A percentile compares a stretch with the other conserved stretches of the same genome.
Evolutionary conservation across 176 grass and related monocot species (phyloP).

Genomic region (Pharus latifolius): DNA sequence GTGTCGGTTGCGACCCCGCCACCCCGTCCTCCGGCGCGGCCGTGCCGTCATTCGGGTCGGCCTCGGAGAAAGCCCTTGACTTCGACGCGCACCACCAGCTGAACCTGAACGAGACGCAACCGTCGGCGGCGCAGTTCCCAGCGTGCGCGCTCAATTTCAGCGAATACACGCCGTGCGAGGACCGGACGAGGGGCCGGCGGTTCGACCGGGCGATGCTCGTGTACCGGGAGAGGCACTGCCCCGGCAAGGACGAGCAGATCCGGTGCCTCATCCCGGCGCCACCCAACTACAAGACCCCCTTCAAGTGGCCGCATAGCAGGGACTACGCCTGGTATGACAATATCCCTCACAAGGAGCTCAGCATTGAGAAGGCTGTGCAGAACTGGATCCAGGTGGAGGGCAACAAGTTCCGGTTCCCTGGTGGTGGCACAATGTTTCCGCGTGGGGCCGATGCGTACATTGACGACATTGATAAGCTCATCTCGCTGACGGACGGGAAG

Average conservation of each 20-base stretch:
- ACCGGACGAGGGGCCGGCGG: slow-evolving; percentile 50
- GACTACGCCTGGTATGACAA: slow-evolving; percentile 89
- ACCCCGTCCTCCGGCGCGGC: slow-evolving; percentile 8
- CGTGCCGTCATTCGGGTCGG: slow-evolving; percentile 20
- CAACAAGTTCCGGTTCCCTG: slow-evolving; percentile 74
- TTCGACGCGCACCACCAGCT: slow-evolving; percentile 74
- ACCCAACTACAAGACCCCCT: slow-evolving; percentile 58
- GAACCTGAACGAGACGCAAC: slow-evolving; percentile 15
- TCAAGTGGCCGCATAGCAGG: slow-evolving; percentile 78
- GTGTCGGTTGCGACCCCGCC: slow-evolving; percentile 21
- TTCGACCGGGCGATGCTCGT: slow-evolving; percentile 61
- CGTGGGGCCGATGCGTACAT: slow-evolving; percentile 81
- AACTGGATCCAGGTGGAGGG: slow-evolving; percentile 95
- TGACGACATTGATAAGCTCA: slow-evolving; percentile 71
- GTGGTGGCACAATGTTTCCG: slow-evolving; percentile 85
- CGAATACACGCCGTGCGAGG: slow-evolving; percentile 91
- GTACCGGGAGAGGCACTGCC: slow-evolving; percentile 88
- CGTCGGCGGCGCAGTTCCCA: slow-evolving; percentile 16
- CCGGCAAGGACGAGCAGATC: slow-evolving; percentile 57
- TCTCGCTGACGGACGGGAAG: slow-evolving; percentile 57
- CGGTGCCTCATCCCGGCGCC: slow-evolving; percentile 77
- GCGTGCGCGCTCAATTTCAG: slow-evolving; percentile 70
- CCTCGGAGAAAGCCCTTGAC: slow-evolving; percentile 28
- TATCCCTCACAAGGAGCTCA: slow-evolving; percentile 96
- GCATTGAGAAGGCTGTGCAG: slow-evolving; percentile 95